Percentiles rank a stretch among this genome's conserved stretches.
Conservation (phyloP, 768 basidiomycete species). For the Russula griseocarnosa region DNA sequence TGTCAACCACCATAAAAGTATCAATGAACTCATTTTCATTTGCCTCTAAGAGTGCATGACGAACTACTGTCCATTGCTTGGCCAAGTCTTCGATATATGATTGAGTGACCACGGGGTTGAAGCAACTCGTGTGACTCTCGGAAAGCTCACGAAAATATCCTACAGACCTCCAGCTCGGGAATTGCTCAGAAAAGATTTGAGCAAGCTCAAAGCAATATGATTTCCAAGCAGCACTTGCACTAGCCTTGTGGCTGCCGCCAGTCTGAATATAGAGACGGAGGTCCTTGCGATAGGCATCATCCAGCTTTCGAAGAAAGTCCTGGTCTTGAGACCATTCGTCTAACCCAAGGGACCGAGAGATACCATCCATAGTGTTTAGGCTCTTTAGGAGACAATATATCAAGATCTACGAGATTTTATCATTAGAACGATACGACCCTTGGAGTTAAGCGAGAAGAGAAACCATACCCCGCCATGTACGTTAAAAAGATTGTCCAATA, state of each 20-base stretch:
- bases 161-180: neutral
- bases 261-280: slow-evolving; percentile 1
- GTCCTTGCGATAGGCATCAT: neutral
- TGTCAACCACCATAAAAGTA: neutral
- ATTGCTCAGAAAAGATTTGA: slow-evolving; percentile 3
- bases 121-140: neutral
- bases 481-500: slow-evolving; percentile 17
- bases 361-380: neutral
- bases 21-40: neutral
- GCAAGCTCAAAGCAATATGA: slow-evolving; percentile 16
- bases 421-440: neutral
- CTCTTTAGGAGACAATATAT: slow-evolving; percentile 12
- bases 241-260: neutral
- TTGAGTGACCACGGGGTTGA: slow-evolving; percentile 7
- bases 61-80: slow-evolving; percentile 3
- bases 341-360: neutral
- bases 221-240: neutral
- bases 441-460: neutral
- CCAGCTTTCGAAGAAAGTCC: slow-evolving; percentile 7
- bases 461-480: slow-evolving; percentile 21
- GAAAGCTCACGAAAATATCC: slow-evolving; percentile 7
- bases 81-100: slow-evolving; percentile 15
- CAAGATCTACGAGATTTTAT: slow-evolving; percentile 1
- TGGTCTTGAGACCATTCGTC: slow-evolving; percentile 1
- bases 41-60: slow-evolving; percentile 15